Percentiles rank a stretch among this genome's conserved stretches.
These are phyloP conservation scores for Fusarium devonianum DNA, from an alignment of 2,329 filamentous ascomycete genomes.

Conservation along the genomic window DNA sequence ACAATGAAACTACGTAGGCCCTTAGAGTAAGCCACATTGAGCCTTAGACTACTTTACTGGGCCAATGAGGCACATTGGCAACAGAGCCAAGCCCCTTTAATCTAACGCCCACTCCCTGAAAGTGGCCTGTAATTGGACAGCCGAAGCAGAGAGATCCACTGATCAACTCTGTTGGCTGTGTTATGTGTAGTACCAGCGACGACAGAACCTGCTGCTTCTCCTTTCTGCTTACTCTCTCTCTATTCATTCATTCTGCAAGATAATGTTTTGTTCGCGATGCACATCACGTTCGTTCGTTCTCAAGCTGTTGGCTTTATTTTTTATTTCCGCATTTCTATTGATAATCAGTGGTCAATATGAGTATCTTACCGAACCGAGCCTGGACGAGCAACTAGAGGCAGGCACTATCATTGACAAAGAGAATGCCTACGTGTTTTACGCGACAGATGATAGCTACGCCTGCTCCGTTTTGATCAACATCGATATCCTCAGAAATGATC, in stretches of 20 bases:
- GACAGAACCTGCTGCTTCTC: too few relatives aligned
- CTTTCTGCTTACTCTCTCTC: neutral
- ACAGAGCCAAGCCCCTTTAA: too few relatives aligned
- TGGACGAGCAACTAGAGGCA: neutral
- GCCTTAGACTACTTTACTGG: too few relatives aligned
- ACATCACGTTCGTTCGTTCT: neutral
- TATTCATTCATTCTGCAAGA: neutral
- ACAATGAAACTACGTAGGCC: too few relatives aligned
- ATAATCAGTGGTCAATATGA: neutral
- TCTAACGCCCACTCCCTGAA: too few relatives aligned
- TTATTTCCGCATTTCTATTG: neutral
- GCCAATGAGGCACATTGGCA: too few relatives aligned
- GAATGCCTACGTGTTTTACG: conserved; percentile 33
- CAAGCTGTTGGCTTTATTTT: neutral
- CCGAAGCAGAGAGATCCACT: too few relatives aligned
- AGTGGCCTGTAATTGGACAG: too few relatives aligned
- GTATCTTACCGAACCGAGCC: neutral
- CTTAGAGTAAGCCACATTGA: too few relatives aligned
- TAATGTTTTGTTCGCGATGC: conserved; percentile 1
- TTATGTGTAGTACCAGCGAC: too few relatives aligned
- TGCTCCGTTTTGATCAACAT: conserved; percentile 29
- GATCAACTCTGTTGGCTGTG: too few relatives aligned
- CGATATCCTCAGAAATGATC: conserved; percentile 10
- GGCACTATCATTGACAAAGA: neutral
- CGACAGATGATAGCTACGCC: conserved; percentile 25